Conservation (phyloP, 2,329 filamentous ascomycete species). For the Capronia americana region DNA sequence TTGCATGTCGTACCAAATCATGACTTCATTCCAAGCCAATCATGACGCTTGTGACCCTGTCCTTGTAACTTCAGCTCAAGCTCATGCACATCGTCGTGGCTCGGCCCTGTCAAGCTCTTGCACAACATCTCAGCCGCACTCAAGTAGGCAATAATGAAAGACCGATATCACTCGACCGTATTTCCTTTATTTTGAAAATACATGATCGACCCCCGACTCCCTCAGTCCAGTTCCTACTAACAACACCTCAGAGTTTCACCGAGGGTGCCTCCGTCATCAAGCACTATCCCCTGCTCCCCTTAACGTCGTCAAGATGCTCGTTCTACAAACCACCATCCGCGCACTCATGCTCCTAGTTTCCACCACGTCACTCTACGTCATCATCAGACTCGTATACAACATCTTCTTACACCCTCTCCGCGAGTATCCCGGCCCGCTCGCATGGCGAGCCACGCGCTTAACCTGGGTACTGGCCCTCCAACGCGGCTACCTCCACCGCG, state of each 20-base stretch:
- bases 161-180: neutral
- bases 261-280: neutral
- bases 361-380: neutral
- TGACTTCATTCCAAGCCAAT: neutral
- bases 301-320: neutral
- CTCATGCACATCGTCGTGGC: neutral
- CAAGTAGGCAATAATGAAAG: slow-evolving; percentile 1
- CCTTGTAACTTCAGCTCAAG: neutral
- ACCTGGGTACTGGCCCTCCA: slow-evolving; percentile 35
- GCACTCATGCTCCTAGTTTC: neutral
- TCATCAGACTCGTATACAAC: slow-evolving; percentile 29
- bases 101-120: neutral
- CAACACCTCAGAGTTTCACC: too few relatives aligned
- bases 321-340: neutral
- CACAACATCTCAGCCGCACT: neutral
- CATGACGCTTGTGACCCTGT: neutral
- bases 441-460: slow-evolving; percentile 44
- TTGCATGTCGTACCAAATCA: neutral
- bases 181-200: neutral
- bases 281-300: too few relatives aligned
- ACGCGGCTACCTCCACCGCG: slow-evolving; percentile 48
- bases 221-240: too few relatives aligned
- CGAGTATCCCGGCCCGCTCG: slow-evolving; percentile 43
- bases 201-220: neutral
- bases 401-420: slow-evolving; percentile 40